These are phyloP conservation scores for Xylaria castorea DNA, from an alignment of 495 filamentous ascomycete species.

Conservation along the genomic window DNA sequence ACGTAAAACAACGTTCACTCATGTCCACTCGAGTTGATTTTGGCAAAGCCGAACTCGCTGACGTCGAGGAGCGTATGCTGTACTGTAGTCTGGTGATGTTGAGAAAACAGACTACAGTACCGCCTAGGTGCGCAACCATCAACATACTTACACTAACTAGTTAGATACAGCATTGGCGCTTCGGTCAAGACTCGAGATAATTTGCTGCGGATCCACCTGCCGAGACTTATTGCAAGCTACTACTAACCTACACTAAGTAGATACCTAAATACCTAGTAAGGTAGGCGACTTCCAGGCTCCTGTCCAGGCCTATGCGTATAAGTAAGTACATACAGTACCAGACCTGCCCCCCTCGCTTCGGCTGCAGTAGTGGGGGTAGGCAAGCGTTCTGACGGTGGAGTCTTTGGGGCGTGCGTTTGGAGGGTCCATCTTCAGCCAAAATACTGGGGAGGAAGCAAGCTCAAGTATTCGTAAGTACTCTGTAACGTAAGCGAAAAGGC, in stretches of 20 bases:
- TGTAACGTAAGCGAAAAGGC: not conserved
- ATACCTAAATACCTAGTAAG: too few relatives aligned
- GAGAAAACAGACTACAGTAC: not conserved
- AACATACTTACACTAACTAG: not conserved
- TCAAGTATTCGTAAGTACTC: too few relatives aligned
- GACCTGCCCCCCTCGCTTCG: conserved; percentile 20
- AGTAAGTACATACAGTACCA: too few relatives aligned
- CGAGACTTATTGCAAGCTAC: too few relatives aligned
- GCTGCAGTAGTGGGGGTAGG: not conserved
- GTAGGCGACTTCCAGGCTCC: not conserved
- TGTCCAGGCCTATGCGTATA: not conserved
- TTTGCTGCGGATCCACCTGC: conserved; percentile 14
- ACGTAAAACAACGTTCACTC: not conserved
- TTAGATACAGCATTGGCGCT: not conserved
- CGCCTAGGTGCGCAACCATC: not conserved
- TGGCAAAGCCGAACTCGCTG: conserved; percentile 16
- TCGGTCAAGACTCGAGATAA: not conserved
- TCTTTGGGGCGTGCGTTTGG: conserved; percentile 1
- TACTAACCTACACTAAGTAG: not conserved
- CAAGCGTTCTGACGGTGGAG: conserved; percentile 6
- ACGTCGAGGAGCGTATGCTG: not conserved
- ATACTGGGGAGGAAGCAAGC: conserved; percentile 6
- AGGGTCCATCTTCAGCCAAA: conserved; percentile 5
- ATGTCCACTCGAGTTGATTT: not conserved
- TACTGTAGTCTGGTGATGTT: not conserved